Evolutionary conservation across 768 basidiomycete species (phyloP).

Genomic region (Suillus hirtellus): DNA sequence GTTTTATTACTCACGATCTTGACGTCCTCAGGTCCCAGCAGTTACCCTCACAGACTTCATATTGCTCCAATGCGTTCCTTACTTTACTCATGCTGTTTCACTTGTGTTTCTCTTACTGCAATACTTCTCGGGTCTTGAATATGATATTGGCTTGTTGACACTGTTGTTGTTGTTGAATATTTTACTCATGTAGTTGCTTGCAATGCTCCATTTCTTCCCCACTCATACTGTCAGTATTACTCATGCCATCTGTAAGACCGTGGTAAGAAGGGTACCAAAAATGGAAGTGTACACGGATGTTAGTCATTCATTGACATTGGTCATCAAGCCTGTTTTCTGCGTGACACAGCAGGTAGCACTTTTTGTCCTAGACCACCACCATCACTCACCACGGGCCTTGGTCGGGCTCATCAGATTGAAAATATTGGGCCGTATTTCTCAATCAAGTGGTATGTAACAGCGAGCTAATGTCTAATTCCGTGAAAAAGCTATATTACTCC

Average conservation of each 20-base stretch:
- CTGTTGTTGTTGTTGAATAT: constrained; percentile 3
- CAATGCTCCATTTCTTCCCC: background rate
- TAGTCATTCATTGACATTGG: constrained; percentile 17
- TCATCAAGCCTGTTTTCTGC: constrained; percentile 25
- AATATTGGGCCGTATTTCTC: constrained; percentile 9
- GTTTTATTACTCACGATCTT: constrained; percentile 10
- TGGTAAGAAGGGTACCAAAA: background rate
- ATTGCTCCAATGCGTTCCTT: constrained; percentile 11
- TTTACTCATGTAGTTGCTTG: constrained; percentile 16
- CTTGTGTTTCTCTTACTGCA: constrained; percentile 19
- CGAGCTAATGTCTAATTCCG: constrained; percentile 12
- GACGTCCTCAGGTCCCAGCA: constrained; percentile 13
- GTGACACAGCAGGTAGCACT: constrained; percentile 11
- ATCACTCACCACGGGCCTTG: constrained; percentile 18
- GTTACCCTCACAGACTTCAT: constrained; percentile 32
- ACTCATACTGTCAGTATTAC: background rate
- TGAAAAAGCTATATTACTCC: constrained; percentile 16
- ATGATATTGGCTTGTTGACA: constrained; percentile 10
- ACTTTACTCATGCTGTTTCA: constrained; percentile 24
- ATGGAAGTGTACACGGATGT: background rate
- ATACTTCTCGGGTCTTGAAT: constrained; percentile 17
- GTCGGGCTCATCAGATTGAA: constrained; percentile 11
- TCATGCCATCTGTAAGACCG: background rate
- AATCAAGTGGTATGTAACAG: constrained; percentile 17
- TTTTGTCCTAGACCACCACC: constrained; percentile 26